A percentile compares a stretch with the other conserved stretches of the same genome.
These are phyloP conservation scores for Fusarium udum DNA, from an alignment of 2,329 filamentous ascomycete species.

Conservation along the genomic window DNA sequence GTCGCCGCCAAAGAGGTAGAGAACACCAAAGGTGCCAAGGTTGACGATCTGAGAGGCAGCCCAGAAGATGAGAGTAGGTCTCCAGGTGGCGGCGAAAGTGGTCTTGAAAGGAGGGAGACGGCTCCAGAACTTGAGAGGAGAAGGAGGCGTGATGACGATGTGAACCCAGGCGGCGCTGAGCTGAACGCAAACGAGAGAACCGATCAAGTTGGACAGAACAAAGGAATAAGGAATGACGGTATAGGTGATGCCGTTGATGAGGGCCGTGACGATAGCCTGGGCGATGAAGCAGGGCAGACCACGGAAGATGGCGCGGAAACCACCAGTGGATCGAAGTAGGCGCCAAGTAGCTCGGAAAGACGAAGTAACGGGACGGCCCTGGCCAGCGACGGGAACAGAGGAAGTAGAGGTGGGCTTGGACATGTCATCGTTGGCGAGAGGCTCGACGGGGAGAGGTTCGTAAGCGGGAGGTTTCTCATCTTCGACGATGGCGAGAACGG, in stretches of 20 bases:
- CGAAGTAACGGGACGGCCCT: conserved; percentile 53
- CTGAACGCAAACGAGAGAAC: conserved; percentile 69
- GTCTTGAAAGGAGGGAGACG: conserved; percentile 73
- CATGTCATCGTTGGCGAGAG: conserved; percentile 48
- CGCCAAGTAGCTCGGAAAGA: conserved; percentile 62
- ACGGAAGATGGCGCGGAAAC: conserved; percentile 74
- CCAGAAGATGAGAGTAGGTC: conserved; percentile 72
- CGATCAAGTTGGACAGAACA: conserved; percentile 53
- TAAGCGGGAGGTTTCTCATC: conserved; percentile 66
- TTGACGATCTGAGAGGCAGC: conserved; percentile 62
- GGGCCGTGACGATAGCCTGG: conserved; percentile 48
- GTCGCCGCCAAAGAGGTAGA: conserved; percentile 56
- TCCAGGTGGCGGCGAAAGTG: conserved; percentile 73
- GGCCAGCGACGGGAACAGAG: conserved; percentile 23
- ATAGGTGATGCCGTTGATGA: conserved; percentile 57
- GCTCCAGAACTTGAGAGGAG: conserved; percentile 69
- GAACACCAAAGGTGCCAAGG: conserved; percentile 56
- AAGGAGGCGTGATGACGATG: conserved; percentile 79
- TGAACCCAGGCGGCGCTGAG: conserved; percentile 85
- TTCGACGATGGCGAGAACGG: conserved; percentile 66
- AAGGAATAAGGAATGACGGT: conserved; percentile 57
- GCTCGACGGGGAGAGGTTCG: conserved; percentile 60
- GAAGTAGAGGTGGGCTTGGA: conserved; percentile 48
- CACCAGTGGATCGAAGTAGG: conserved; percentile 69
- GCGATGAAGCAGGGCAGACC: conserved; percentile 66